Evolutionary conservation across 2,329 filamentous ascomycete genomes (phyloP), one percentile per base, ranked within the genome.

Genomic region (Epicoccum nigrum): DNA sequence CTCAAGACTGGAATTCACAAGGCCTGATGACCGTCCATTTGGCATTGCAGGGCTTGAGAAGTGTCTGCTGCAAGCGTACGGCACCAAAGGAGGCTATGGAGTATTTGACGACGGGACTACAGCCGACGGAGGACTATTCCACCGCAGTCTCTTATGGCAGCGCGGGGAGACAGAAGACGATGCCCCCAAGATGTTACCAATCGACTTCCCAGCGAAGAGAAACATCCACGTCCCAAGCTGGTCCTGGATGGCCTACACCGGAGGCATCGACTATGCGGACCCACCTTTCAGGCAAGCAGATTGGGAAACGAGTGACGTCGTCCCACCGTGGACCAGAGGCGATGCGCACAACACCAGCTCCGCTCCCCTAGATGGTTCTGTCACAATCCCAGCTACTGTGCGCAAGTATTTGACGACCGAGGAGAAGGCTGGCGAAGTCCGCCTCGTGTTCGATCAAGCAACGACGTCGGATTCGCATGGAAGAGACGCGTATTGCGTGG

Each of bases 11-110:
- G 21, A 38, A 0, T 63, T 73, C 20, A 54, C 62, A 0, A 35
- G 34, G 0, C 12, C 17, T 1, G 17, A 44, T 0, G 73, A 76
- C 39, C 60, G 71, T 0, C 65, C 72, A 0, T 20, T 70, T 2
- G 73, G 69, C 1, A 69, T 76, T 1, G 56, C 55, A 1, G 73
- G 71, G 0, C 59, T 76, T 0, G 62, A 74, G 37, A 63, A 62
- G 7, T 62, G 72, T 0, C 51, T 75, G 2, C 42, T 62, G 2
- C 19, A 23, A 0, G 56, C 58, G 0, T 58, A 74, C 4, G 28
- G 48, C 0, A 60, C 62, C 0, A 45, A 38, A 4, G 73, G 69
- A 2, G 67, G 59, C 0, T 72, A 58, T 31, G 73, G 74, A 0
- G 44, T 76, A 2, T 71, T 76, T 23, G 62, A 71, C 17, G 51